Evolutionary conservation across 2,329 filamentous ascomycete species (phyloP).

Genomic region (Colletotrichum acutatum): DNA sequence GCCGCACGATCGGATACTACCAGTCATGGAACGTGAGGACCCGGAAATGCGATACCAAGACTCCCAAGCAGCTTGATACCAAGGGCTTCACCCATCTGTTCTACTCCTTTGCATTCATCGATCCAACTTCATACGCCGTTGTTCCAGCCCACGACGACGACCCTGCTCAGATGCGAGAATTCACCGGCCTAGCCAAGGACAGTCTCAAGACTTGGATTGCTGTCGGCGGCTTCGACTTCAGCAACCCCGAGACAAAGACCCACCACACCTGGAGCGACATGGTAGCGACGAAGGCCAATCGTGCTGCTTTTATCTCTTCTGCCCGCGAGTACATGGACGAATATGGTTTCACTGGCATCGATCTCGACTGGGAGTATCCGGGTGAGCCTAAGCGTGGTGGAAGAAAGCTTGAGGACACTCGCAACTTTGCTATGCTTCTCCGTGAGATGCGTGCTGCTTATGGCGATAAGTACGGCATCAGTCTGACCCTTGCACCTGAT

Average conservation of each 20-base stretch:
- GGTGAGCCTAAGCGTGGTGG: too few relatives aligned
- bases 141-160: background rate
- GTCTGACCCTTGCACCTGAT: too few relatives aligned
- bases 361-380: too few relatives aligned
- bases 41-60: background rate
- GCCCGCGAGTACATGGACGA: slow-evolving; percentile 35
- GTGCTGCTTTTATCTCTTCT: background rate
- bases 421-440: too few relatives aligned
- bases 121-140: background rate
- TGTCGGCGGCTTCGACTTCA: background rate
- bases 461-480: too few relatives aligned
- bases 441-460: too few relatives aligned
- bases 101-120: background rate
- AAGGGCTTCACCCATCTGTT: background rate
- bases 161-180: background rate
- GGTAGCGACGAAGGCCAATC: background rate
- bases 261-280: slow-evolving; percentile 6
- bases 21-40: too few relatives aligned
- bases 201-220: background rate
- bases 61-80: background rate
- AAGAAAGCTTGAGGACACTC: too few relatives aligned
- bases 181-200: background rate
- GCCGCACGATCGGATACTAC: too few relatives aligned
- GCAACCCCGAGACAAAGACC: background rate
- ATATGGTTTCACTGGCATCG: too few relatives aligned